A percentile compares a stretch with the other conserved stretches of the same genome.
Evolutionary conservation across 148 eudicot genomes (phyloP).

Genomic region (Amaranthus cruentus): DNA sequence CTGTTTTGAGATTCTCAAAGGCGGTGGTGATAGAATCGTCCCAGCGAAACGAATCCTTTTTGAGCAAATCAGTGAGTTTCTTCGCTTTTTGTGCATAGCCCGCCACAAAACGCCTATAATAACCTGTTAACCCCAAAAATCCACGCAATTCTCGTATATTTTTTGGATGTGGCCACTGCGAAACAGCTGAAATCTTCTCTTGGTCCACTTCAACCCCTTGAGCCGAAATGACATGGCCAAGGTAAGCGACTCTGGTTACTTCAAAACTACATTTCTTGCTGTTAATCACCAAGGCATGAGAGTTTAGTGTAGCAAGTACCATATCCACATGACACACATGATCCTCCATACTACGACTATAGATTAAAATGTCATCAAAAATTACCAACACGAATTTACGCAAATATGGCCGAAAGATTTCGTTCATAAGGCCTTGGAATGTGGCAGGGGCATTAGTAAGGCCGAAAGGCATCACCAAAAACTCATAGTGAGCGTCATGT

Average conservation of each 20-base stretch:
- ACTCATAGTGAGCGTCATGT: no score
- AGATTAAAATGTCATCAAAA: neutral
- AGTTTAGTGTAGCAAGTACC: neutral
- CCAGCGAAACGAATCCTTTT: neutral
- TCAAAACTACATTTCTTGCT: neutral
- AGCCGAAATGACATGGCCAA: neutral
- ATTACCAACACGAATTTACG: neutral
- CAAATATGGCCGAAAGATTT: neutral
- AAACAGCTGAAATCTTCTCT: neutral
- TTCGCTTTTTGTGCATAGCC: neutral
- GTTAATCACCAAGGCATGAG: neutral
- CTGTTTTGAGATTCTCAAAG: no score
- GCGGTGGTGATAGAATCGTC: no score
- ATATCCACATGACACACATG: neutral
- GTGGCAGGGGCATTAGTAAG: no score
- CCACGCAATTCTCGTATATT: neutral
- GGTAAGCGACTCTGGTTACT: neutral
- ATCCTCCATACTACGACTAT: neutral
- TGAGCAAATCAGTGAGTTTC: neutral
- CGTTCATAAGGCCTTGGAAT: no score
- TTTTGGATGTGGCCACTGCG: neutral
- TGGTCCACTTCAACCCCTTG: neutral
- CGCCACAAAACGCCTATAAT: neutral
- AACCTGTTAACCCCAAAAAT: neutral
- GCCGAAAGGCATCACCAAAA: no score